Conservation (phyloP, 768 basidiomycete species). For the Trametes cinnabarina region DNA sequence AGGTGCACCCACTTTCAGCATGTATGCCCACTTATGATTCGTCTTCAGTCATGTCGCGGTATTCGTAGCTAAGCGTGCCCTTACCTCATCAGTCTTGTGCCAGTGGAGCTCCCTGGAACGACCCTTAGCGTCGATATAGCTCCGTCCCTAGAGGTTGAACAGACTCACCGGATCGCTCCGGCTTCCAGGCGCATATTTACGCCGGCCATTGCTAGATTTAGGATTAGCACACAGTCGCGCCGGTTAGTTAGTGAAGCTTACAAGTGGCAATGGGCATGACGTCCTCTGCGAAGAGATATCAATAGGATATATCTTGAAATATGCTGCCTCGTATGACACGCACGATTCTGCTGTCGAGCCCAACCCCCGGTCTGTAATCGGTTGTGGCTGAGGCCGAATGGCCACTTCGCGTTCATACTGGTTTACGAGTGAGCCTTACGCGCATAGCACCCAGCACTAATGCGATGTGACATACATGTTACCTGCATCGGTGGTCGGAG, state of each 20-base stretch:
- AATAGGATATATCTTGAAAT: no score
- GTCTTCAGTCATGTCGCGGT: no score
- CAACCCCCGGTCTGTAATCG: constrained; percentile 60
- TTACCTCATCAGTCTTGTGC: constrained; percentile 30
- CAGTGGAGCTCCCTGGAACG: constrained; percentile 32
- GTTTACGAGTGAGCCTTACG: neutral
- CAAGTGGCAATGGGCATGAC: constrained; percentile 39
- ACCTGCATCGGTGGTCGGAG: constrained; percentile 63
- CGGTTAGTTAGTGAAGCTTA: constrained; percentile 7
- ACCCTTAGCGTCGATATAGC: neutral
- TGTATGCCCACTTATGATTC: constrained; percentile 33
- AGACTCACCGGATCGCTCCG: constrained; percentile 31
- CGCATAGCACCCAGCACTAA: no score
- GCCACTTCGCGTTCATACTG: constrained; percentile 57
- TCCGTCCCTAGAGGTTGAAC: neutral
- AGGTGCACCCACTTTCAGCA: constrained; percentile 27
- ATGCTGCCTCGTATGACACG: neutral
- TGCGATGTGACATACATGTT: constrained; percentile 35
- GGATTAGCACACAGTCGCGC: constrained; percentile 1
- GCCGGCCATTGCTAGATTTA: constrained; percentile 29
- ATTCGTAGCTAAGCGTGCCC: neutral
- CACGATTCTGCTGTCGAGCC: constrained; percentile 60
- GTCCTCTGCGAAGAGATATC: constrained; percentile 27
- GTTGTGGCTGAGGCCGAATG: constrained; percentile 60
- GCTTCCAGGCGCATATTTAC: constrained; percentile 33